Percentiles rank a stretch among this genome's conserved stretches.
Conservation (phyloP, 345 rosid species). For the Brassica carinata region DNA sequence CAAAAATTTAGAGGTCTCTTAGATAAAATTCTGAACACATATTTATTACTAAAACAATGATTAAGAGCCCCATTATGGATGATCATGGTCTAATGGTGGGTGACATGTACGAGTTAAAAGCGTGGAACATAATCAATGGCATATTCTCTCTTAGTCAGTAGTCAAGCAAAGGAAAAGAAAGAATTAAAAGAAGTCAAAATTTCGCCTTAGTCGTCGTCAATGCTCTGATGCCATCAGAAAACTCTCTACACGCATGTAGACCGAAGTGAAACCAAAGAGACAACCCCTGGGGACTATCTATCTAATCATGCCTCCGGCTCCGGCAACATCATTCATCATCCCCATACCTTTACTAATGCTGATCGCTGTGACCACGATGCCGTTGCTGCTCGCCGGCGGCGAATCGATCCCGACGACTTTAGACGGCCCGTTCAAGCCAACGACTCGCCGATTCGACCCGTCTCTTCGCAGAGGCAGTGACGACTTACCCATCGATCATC, state of each 20-base stretch:
- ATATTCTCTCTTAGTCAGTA: too few species aligned
- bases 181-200: neutral
- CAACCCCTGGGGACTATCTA: neutral
- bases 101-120: too few species aligned
- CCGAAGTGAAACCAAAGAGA: neutral
- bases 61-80: too few species aligned
- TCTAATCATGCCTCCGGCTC: constrained; percentile 4
- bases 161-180: too few species aligned
- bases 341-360: neutral
- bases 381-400: constrained; percentile 3
- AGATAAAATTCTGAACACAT: too few species aligned
- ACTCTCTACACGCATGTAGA: constrained; percentile 1
- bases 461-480: constrained; percentile 79
- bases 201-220: neutral
- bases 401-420: constrained; percentile 63
- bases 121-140: too few species aligned
- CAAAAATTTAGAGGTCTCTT: too few species aligned
- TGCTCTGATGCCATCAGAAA: neutral
- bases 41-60: too few species aligned
- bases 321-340: constrained; percentile 4
- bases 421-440: constrained; percentile 74
- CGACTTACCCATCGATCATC: constrained; percentile 74
- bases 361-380: neutral
- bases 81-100: too few species aligned
- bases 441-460: constrained; percentile 66